Evolutionary conservation across 805 yeast genomes (phyloP).

Genomic region (Saturnispora bothae): DNA sequence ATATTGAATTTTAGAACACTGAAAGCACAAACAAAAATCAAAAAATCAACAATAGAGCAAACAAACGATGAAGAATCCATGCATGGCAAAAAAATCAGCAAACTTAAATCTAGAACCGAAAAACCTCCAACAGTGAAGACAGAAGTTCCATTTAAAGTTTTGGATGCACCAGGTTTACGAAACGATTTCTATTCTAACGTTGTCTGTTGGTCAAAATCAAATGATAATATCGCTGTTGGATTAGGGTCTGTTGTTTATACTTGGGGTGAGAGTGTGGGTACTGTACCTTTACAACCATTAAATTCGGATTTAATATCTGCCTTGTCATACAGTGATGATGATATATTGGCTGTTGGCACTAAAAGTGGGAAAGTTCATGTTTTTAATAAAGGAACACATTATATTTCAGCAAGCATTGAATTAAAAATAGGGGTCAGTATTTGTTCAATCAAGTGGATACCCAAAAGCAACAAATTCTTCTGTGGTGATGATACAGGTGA

Average conservation of each 20-base stretch:
- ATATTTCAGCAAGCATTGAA: conserved; percentile 14
- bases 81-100: neutral
- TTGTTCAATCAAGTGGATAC: conserved; percentile 54
- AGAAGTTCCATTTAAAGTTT: conserved; percentile 37
- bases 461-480: conserved; percentile 32
- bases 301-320: conserved; percentile 40
- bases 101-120: neutral
- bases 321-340: conserved; percentile 43
- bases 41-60: conserved; percentile 1
- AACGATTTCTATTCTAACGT: conserved; percentile 73
- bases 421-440: conserved; percentile 31
- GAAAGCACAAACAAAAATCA: conserved; percentile 11
- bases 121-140: conserved; percentile 23
- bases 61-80: conserved; percentile 1
- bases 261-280: conserved; percentile 49
- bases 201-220: conserved; percentile 54
- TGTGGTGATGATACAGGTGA: conserved; percentile 62
- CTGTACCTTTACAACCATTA: conserved; percentile 33
- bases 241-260: conserved; percentile 45
- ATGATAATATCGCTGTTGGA: conserved; percentile 54
- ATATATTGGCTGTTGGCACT: conserved; percentile 45
- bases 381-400: conserved; percentile 22
- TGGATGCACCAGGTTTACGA: conserved; percentile 61
- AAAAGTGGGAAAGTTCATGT: conserved; percentile 40
- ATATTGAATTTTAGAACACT: conserved; percentile 30